phyloP scores from a whole-genome alignment of 2,329 filamentous ascomycete species.

The Botryotinia calthae region DNA sequence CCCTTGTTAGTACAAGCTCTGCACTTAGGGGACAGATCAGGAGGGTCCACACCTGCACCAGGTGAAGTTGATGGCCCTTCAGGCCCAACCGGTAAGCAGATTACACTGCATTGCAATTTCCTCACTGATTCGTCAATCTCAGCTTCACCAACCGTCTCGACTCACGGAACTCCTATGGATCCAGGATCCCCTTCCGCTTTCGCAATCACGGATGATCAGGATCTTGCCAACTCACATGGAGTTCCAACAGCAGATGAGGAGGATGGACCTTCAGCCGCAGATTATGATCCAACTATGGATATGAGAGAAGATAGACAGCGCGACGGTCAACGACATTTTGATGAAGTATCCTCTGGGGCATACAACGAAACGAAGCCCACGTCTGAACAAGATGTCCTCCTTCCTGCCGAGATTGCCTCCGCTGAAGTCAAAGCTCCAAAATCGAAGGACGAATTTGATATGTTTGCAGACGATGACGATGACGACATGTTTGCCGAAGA shows the following conservation, averaged over 20 bases:
- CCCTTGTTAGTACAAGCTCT: constrained; percentile 68
- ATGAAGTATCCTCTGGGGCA: constrained; percentile 52
- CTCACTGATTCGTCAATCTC: constrained; percentile 23
- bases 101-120: neutral
- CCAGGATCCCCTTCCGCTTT: constrained; percentile 46
- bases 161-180: constrained; percentile 39
- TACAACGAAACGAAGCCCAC: constrained; percentile 58
- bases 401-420: constrained; percentile 38
- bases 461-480: constrained; percentile 81
- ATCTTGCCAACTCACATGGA: constrained; percentile 61
- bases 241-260: constrained; percentile 43
- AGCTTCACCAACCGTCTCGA: constrained; percentile 38
- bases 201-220: constrained; percentile 63
- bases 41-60: constrained; percentile 34
- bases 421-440: constrained; percentile 44
- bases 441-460: constrained; percentile 68
- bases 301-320: constrained; percentile 80
- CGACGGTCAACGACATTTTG: constrained; percentile 62
- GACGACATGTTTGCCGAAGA: constrained; percentile 62
- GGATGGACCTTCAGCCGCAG: constrained; percentile 84
- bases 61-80: constrained; percentile 31
- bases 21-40: constrained; percentile 39
- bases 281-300: constrained; percentile 86
- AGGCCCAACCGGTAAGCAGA: constrained; percentile 41
- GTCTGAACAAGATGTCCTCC: constrained; percentile 51